Evolutionary conservation across 2,329 filamentous ascomycete genomes (phyloP).

Genomic region (Colletotrichum filicis): DNA sequence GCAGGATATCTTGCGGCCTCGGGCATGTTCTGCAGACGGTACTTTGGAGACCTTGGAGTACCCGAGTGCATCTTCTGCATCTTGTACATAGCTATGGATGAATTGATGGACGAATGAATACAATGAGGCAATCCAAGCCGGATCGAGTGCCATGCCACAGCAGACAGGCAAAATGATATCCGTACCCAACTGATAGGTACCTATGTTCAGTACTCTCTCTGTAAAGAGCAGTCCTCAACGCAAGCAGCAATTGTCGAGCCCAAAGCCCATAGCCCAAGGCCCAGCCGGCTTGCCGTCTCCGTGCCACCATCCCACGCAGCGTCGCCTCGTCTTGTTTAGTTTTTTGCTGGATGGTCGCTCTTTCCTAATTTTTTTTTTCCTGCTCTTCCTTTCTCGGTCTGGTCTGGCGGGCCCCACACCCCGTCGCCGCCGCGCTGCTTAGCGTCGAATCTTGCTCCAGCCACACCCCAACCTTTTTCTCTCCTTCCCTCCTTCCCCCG

Average conservation of each 20-base stretch:
- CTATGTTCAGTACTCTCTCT: too few species aligned
- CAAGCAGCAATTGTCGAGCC: slow-evolving; percentile 24
- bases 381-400: slow-evolving; percentile 6
- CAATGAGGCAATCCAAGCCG: background rate
- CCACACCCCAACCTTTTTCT: slow-evolving; percentile 4
- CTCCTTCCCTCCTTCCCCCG: slow-evolving; percentile 6
- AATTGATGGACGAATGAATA: background rate
- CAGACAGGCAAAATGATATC: background rate
- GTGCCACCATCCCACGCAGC: slow-evolving; percentile 31
- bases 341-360: background rate
- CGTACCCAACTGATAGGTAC: too few species aligned
- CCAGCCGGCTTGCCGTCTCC: slow-evolving; percentile 30
- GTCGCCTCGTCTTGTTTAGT: slow-evolving; percentile 5
- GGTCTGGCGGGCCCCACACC: background rate
- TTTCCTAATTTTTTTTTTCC: background rate
- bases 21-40: background rate
- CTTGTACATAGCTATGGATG: background rate
- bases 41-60: background rate
- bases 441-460: background rate
- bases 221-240: slow-evolving; percentile 20
- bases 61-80: background rate
- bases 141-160: background rate
- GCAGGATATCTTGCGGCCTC: background rate
- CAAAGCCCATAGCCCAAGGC: too few species aligned
- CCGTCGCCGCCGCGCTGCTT: background rate